Evolutionary conservation across 2,329 filamentous ascomycete species (phyloP).

Genomic region (Raffaelea deltoideospora): DNA sequence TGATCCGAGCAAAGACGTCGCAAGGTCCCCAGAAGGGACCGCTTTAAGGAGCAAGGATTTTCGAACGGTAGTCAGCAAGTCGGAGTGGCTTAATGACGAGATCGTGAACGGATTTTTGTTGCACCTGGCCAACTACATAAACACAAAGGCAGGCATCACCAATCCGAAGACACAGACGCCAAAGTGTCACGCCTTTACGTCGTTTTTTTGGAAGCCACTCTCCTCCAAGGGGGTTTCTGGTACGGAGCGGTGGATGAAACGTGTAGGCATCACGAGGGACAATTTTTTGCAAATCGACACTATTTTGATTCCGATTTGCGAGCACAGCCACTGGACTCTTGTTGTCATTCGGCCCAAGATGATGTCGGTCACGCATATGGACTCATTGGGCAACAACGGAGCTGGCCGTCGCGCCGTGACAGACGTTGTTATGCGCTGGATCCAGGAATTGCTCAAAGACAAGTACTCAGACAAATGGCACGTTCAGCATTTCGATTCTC

Average conservation of each 20-base stretch:
- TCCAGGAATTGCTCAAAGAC: slow-evolving; percentile 40
- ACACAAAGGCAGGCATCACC: slow-evolving; percentile 37
- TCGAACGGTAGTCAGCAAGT: slow-evolving; percentile 38
- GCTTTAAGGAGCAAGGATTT: slow-evolving; percentile 45
- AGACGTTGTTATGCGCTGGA: slow-evolving; percentile 33
- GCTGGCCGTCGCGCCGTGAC: slow-evolving; percentile 21
- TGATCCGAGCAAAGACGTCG: slow-evolving; percentile 20
- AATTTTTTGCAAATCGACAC: slow-evolving; percentile 52
- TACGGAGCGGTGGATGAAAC: slow-evolving; percentile 40
- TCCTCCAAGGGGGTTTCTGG: slow-evolving; percentile 28
- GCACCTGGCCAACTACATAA: slow-evolving; percentile 43
- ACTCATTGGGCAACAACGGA: slow-evolving; percentile 40
- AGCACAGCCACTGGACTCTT: slow-evolving; percentile 54
- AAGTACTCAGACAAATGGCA: slow-evolving; percentile 41
- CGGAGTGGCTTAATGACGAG: slow-evolving; percentile 62
- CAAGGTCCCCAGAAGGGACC: slow-evolving; percentile 31
- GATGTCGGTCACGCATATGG: slow-evolving; percentile 50
- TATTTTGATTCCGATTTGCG: slow-evolving; percentile 55
- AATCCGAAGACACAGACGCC: slow-evolving; percentile 31
- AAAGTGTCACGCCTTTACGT: slow-evolving; percentile 47
- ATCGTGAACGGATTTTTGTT: slow-evolving; percentile 53
- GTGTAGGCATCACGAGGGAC: slow-evolving; percentile 37
- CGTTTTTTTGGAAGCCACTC: slow-evolving; percentile 48
- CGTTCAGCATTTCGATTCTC: slow-evolving; percentile 31
- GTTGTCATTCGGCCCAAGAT: slow-evolving; percentile 48